Conservation (phyloP, 352 stramenopile genomes). For the Phytophthora palmivora region DNA sequence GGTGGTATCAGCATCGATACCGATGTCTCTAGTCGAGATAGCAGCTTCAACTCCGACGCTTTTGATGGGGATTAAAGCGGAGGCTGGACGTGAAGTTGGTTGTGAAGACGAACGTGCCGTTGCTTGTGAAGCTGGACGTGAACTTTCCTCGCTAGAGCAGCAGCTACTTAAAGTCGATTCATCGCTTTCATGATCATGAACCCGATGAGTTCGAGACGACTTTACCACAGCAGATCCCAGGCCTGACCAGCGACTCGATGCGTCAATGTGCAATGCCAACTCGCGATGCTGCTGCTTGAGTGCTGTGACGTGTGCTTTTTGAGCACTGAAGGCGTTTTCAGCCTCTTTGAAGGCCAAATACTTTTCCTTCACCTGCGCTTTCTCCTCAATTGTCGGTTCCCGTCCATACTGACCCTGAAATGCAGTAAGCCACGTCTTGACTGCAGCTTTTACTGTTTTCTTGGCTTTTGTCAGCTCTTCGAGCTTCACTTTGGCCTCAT, state of each 20-base stretch:
- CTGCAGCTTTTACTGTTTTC: conserved; percentile 55
- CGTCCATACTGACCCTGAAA: conserved; percentile 59
- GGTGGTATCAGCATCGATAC: conserved; percentile 13
- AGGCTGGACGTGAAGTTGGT: conserved; percentile 9
- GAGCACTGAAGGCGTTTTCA: conserved; percentile 55
- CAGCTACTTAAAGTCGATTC: conserved; percentile 1
- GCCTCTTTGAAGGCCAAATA: conserved; percentile 81
- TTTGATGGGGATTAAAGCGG: conserved; percentile 4
- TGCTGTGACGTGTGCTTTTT: conserved; percentile 45
- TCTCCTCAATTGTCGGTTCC: conserved; percentile 80
- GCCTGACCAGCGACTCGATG: conserved; percentile 57
- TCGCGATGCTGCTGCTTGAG: conserved; percentile 62
- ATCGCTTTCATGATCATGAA: conserved; percentile 8
- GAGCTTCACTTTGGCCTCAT: conserved; percentile 42
- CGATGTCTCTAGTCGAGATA: conserved; percentile 26
- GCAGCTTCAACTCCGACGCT: conserved; percentile 3
- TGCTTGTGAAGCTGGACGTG: conserved; percentile 14
- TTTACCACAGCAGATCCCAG: conserved; percentile 34
- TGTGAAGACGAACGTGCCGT: conserved; percentile 13
- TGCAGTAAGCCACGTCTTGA: conserved; percentile 71
- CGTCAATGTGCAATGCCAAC: conserved; percentile 54
- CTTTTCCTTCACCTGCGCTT: conserved; percentile 76
- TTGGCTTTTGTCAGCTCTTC: conserved; percentile 49
- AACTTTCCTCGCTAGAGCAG: conserved; percentile 10
- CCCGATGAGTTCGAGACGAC: conserved; percentile 9